These are phyloP conservation scores for Podospora comata DNA, from an alignment of 495 filamentous ascomycete genomes.

Conservation along the genomic window DNA sequence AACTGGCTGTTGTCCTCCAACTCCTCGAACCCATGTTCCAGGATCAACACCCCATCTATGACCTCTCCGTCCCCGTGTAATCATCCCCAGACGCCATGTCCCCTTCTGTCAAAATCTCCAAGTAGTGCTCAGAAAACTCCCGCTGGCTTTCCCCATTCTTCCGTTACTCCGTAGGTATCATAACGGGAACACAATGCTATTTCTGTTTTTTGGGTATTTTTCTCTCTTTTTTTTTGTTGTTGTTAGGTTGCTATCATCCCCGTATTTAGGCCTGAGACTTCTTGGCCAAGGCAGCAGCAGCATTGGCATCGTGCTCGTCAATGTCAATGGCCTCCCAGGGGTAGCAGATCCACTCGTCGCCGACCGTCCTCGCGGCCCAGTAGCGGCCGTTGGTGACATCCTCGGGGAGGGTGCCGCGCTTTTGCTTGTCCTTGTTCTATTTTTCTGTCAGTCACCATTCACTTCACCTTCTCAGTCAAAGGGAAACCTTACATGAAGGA, in stretches of 20 bases:
- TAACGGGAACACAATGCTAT: background rate
- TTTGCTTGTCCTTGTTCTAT: constrained; percentile 93
- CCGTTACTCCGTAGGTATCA: background rate
- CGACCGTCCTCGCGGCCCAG: constrained; percentile 79
- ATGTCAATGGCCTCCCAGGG: constrained; percentile 99
- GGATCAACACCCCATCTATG: background rate
- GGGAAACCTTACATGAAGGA: constrained; percentile 74
- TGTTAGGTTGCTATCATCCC: background rate
- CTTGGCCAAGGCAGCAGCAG: constrained; percentile 46
- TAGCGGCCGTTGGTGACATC: constrained; percentile 79
- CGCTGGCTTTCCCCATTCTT: background rate
- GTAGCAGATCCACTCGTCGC: constrained; percentile 97
- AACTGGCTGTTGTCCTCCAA: background rate
- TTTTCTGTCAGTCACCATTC: background rate
- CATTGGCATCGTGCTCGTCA: constrained; percentile 81
- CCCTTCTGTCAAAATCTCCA: background rate
- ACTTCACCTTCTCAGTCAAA: background rate
- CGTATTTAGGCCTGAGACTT: constrained; percentile 3
- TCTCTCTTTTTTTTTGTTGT: background rate
- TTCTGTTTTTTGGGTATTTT: background rate
- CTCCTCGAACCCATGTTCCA: background rate
- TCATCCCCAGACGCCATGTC: background rate
- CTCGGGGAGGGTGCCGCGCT: constrained; percentile 83
- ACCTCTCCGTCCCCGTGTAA: background rate
- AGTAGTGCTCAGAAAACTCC: background rate